Evolutionary conservation across 345 rosid species (phyloP), one percentile per base, ranked within the genome.

Genomic region (Viola odorata): DNA sequence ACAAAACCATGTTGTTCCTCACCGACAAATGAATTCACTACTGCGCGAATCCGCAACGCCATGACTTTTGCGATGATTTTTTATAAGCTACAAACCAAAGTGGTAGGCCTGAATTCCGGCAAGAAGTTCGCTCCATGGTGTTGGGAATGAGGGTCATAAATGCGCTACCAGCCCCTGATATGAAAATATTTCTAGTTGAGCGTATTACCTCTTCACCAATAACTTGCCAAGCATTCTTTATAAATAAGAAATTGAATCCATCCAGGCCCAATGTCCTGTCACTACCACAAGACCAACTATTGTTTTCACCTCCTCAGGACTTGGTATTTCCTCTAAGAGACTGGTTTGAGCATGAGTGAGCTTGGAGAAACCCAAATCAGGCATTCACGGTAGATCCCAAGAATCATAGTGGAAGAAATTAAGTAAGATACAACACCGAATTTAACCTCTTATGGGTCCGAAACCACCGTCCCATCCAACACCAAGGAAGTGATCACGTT

Each of bases 201-300:
- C 4, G 3, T 1, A 40, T 12, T 4, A 58, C 61, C 7, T 58
- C 61, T 5, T n/a, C 37, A 5, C 17, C 12, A n/a, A 58, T 16
- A 3, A 58, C 2, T 3, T 16, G n/a, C 50, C 50, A 41, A n/a
- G 4, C 12, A 6, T 37, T 16, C 50, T 41, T 41, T 13, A 1
- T 4, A 13, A 58, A 58, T 1, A n/a, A 2, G 12, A 58, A 42
- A 41, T 41, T 40, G 15, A 58, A 58, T 2, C 37, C 61, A 9
- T 58, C 61, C 5, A 50, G 61, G 7, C 61, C 61, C 12, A 50
- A 50, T 3, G 61, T 50, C 16, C 42, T 58, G 8, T 14, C 4
- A 3, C 50, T 8, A 41, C 5, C 50, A 23, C 61, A 58, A 41
- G 5, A 7, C 12, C 12, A 6, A 58, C 36, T 5, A 50, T 13